Evolutionary conservation across 352 stramenopile species (phyloP), one percentile per base, ranked within the genome.

Genomic region (Phytophthora agathidicida): DNA sequence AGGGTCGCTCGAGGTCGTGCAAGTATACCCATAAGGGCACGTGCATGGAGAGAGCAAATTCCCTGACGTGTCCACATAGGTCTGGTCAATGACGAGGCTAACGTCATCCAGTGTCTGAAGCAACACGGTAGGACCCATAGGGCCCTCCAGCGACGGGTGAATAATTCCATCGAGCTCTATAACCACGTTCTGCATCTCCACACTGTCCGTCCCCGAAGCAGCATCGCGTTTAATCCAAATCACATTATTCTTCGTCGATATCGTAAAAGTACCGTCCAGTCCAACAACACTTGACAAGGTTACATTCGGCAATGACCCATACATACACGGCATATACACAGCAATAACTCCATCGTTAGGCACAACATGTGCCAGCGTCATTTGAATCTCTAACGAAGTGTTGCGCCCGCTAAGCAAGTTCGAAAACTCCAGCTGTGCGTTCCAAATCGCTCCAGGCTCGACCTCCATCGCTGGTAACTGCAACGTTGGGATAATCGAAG

Each of bases 131-230:
- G 48, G 53, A 0, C 80, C 83, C 7, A 91, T 60, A 0, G 75
- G 58, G 10, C 81, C 83, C 65, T 93, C 83, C 2, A 91, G 38
- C 16, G 66, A 24, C 4, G 83, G 81, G 13, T 91, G 77, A 14
- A 49, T 2, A 3, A 90, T 41, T 14, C 50, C 62, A 24, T 61
- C 28, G 7, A 90, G 14, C 5, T 51, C 16, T 2, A 89, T 14
- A 3, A 48, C 33, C 0, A 88, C 59, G 2, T 53, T 23, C 20
- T 74, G 63, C 51, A 76, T 73, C 1, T 28, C 77, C 0, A 23
- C 11, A 7, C 64, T 61, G 4, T 56, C 55, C 2, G 48, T 64
- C 3, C 65, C 68, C 6, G 60, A 71, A 4, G 30, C n/a, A 41
- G 48, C 49, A 11, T 60, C n/a, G 8, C 67, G 42, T 3, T 45